Conservation (phyloP, 495 filamentous ascomycete species). For the Aspergillus panamensis region DNA sequence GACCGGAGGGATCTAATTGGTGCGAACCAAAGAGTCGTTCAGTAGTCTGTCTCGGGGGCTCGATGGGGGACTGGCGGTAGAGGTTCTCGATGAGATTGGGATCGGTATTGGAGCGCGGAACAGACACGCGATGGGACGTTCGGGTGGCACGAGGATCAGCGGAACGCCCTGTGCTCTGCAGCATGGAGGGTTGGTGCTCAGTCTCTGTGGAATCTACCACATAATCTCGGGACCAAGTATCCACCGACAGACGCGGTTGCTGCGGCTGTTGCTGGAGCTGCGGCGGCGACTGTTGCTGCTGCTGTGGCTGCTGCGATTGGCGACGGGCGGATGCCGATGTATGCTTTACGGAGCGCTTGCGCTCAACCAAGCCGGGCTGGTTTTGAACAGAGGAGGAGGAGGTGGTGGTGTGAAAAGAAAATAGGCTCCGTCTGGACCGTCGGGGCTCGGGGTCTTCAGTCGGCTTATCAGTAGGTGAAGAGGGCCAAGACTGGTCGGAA, state of each 20-base stretch:
- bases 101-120: slow-evolving; percentile 35
- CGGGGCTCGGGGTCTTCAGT: slow-evolving; percentile 19
- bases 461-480: slow-evolving; percentile 13
- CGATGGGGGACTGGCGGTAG: slow-evolving; percentile 39
- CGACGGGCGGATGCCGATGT: slow-evolving; percentile 9
- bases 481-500: slow-evolving; percentile 22
- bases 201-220: slow-evolving; percentile 12
- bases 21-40: slow-evolving; percentile 25
- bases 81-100: slow-evolving; percentile 38
- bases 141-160: slow-evolving; percentile 18
- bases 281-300: neutral
- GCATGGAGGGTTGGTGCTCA: slow-evolving; percentile 29
- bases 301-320: slow-evolving; percentile 10
- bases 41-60: slow-evolving; percentile 27
- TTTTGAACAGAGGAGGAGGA: slow-evolving; percentile 18
- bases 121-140: slow-evolving; percentile 16
- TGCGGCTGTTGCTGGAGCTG: slow-evolving; percentile 16
- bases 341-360: slow-evolving; percentile 21
- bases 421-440: slow-evolving; percentile 23
- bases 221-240: slow-evolving; percentile 20
- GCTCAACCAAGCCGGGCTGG: slow-evolving; percentile 16
- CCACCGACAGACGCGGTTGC: slow-evolving; percentile 11
- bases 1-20: slow-evolving; percentile 23
- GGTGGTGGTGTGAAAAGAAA: slow-evolving; percentile 19
- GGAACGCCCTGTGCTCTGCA: slow-evolving; percentile 17